These are phyloP conservation scores for Nissolia schottii DNA, from an alignment of 306 rosid species.

Conservation along the genomic window DNA sequence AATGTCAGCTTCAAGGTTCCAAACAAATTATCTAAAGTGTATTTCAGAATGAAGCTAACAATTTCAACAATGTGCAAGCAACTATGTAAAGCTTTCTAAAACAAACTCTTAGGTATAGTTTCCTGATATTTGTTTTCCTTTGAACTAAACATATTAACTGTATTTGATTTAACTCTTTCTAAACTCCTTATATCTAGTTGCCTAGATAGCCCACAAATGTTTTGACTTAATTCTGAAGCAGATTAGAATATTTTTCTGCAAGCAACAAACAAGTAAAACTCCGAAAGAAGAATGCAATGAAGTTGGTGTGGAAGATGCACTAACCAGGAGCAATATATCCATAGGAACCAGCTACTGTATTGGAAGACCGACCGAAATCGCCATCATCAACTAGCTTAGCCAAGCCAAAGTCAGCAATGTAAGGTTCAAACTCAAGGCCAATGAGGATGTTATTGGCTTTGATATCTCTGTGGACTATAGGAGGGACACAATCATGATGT, in stretches of 20 bases:
- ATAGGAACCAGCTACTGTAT: conserved; percentile 94
- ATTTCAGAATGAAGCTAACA: background rate
- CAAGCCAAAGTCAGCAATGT: conserved; percentile 91
- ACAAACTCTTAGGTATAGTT: background rate
- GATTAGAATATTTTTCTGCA: background rate
- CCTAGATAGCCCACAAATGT: background rate
- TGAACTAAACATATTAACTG: background rate
- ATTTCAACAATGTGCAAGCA: background rate
- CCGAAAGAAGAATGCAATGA: background rate
- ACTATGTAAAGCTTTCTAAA: background rate
- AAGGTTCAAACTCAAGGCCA: conserved; percentile 91
- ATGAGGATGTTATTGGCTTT: conserved; percentile 97
- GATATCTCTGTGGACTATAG: conserved; percentile 91
- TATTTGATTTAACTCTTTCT: background rate
- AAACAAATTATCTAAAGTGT: background rate
- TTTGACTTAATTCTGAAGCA: background rate
- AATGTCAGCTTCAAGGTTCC: conserved; percentile 13
- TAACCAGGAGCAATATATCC: conserved; percentile 97
- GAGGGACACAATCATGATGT: conserved; percentile 97
- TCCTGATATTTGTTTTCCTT: conserved; percentile 5
- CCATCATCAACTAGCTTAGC: conserved; percentile 92
- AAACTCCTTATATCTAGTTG: background rate
- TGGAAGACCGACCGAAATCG: conserved; percentile 71
- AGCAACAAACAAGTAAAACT: background rate
- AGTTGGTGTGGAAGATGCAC: conserved; percentile 16